Evolutionary conservation across 192 early-diverging fungal species (phyloP).

Genomic region (Phycomyces nitens): DNA sequence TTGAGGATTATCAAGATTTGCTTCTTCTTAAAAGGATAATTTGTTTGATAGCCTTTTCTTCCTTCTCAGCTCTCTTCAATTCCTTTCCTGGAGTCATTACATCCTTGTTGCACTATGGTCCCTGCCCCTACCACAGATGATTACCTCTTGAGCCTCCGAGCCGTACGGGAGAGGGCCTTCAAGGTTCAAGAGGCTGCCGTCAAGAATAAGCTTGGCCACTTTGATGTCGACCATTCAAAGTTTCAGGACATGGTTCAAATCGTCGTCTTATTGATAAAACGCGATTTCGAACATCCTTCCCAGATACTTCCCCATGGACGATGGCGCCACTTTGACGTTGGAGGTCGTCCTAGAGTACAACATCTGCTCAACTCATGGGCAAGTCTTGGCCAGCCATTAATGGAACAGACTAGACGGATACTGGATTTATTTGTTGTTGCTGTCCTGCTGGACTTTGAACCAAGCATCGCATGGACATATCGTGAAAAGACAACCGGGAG

Average conservation of each 20-base stretch:
- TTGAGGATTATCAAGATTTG: no score
- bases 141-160: constrained; percentile 59
- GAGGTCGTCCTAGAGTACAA: constrained; percentile 41
- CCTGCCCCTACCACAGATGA: constrained; percentile 24
- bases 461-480: constrained; percentile 76
- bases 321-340: constrained; percentile 82
- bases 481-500: constrained; percentile 47
- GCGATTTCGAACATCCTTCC: constrained; percentile 51
- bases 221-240: constrained; percentile 65
- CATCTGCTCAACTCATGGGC: constrained; percentile 50
- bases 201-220: constrained; percentile 62
- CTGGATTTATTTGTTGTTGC: constrained; percentile 85
- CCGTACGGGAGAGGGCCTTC: constrained; percentile 71
- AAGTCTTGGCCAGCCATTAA: constrained; percentile 30
- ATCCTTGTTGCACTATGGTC: background rate
- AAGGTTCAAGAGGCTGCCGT: constrained; percentile 60
- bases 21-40: no score
- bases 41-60: no score
- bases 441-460: constrained; percentile 88
- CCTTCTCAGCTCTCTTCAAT: no score
- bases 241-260: constrained; percentile 65
- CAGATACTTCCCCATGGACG: constrained; percentile 81
- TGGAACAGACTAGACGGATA: constrained; percentile 66
- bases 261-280: constrained; percentile 44
- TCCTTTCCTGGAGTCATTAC: no score